Conservation (phyloP, 2,329 filamentous ascomycete species). For the Dothideomycetes sp. region DNA sequence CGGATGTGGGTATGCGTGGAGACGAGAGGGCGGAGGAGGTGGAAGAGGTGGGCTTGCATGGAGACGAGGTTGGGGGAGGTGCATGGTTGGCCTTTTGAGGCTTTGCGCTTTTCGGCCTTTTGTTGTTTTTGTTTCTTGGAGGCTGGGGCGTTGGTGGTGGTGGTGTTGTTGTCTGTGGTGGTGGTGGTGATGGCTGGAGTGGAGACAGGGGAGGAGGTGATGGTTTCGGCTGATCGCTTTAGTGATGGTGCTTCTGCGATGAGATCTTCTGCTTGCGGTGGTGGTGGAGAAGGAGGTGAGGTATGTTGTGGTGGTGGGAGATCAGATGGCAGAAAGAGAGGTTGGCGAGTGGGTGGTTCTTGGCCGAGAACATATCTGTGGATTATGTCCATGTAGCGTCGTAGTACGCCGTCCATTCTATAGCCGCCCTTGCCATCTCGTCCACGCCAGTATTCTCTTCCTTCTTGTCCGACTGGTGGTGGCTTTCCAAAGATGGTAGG, state of each 20-base stretch:
- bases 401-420: constrained; percentile 74
- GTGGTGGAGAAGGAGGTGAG: too few species aligned
- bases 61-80: constrained; percentile 51
- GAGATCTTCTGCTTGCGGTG: too few species aligned
- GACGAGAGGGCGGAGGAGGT: constrained; percentile 75
- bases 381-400: constrained; percentile 85
- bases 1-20: constrained; percentile 70
- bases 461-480: constrained; percentile 53
- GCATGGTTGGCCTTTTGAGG: constrained; percentile 35
- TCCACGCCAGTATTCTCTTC: constrained; percentile 78
- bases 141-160: constrained; percentile 30
- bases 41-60: constrained; percentile 89
- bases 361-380: constrained; percentile 62
- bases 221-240: constrained; percentile 23
- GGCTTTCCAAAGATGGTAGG: constrained; percentile 70
- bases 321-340: constrained; percentile 61
- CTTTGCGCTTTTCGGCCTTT: constrained; percentile 32
- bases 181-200: constrained; percentile 6
- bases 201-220: too few species aligned
- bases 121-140: constrained; percentile 31
- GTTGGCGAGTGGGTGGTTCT: constrained; percentile 54
- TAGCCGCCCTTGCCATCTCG: constrained; percentile 71
- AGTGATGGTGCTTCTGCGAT: too few species aligned
- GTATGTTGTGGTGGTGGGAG: too few species aligned
- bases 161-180: background rate